Conservation (phyloP, 2,329 filamentous ascomycete species). For the Claviceps sp. region DNA sequence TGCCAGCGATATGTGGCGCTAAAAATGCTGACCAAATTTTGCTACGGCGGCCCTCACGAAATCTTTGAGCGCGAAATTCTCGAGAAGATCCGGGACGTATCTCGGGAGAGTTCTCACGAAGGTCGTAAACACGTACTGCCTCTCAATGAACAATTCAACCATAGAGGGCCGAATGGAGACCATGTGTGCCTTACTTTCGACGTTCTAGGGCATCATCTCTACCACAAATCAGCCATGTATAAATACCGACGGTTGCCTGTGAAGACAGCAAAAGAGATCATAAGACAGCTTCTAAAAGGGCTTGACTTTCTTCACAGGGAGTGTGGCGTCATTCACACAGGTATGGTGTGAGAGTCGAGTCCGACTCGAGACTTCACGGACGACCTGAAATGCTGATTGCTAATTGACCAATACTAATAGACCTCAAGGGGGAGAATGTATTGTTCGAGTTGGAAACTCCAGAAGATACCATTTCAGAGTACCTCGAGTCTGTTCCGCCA, state of each 20-base stretch:
- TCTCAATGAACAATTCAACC: constrained; percentile 14
- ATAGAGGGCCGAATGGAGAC: constrained; percentile 16
- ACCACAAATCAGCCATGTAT: not conserved
- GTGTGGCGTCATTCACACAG: too few species aligned
- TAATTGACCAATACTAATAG: not conserved
- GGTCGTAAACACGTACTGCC: constrained; percentile 6
- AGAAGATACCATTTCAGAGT: not conserved
- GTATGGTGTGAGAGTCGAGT: too few species aligned
- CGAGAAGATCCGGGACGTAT: not conserved
- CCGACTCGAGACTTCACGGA: too few species aligned
- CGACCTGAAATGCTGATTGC: too few species aligned
- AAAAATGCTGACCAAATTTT: constrained; percentile 15
- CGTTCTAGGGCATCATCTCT: constrained; percentile 13
- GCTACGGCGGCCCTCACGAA: not conserved
- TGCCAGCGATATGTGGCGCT: constrained; percentile 13
- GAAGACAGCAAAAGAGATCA: not conserved
- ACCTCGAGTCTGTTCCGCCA: not conserved
- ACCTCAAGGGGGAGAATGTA: not conserved
- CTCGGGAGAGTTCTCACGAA: too few species aligned
- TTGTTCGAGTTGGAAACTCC: not conserved
- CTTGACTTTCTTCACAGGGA: not conserved
- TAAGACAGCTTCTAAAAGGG: too few species aligned
- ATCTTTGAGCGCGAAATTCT: too few species aligned
- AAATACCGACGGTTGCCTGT: not conserved
- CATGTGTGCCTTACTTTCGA: constrained; percentile 20